Evolutionary conservation across 805 yeast species (phyloP).

Genomic region (Suhomyces vadensis): DNA sequence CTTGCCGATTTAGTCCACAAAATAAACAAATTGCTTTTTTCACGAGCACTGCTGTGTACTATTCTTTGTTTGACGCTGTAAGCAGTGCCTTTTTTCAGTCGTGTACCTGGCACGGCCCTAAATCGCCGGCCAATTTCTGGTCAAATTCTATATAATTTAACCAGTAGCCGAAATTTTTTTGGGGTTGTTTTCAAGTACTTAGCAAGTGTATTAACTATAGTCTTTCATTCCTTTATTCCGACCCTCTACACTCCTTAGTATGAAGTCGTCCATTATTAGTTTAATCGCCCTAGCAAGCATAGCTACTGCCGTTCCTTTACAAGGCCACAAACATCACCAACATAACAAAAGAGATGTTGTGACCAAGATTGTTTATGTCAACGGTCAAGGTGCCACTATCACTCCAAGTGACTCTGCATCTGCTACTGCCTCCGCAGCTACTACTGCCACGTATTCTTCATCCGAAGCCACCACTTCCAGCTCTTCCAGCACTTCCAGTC

Average conservation of each 20-base stretch:
- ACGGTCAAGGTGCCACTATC: conserved; percentile 27
- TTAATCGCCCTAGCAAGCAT: conserved; percentile 28
- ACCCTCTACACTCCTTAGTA: conserved; percentile 13
- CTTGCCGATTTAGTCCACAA: conserved; percentile 5
- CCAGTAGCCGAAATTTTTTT: conserved; percentile 1
- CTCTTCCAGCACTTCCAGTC: conserved; percentile 3
- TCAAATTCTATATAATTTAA: conserved; percentile 1
- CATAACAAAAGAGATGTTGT: conserved; percentile 42
- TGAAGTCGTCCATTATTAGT: conserved; percentile 31
- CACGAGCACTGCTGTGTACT: conserved; percentile 1
- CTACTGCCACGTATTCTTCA: conserved; percentile 4
- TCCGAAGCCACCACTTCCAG: conserved; percentile 3
- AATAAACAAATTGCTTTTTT: conserved; percentile 10
- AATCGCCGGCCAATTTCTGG: neutral
- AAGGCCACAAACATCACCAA: conserved; percentile 37
- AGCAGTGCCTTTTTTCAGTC: conserved; percentile 4
- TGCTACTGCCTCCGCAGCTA: conserved; percentile 7
- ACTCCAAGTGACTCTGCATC: conserved; percentile 10
- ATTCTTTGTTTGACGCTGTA: neutral
- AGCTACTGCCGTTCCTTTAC: conserved; percentile 36
- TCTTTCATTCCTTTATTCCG: conserved; percentile 24
- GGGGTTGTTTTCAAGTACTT: neutral
- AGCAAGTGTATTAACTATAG: conserved; percentile 23
- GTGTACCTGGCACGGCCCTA: conserved; percentile 1
- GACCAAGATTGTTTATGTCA: conserved; percentile 38